Evolutionary conservation across 2,329 filamentous ascomycete species (phyloP), one percentile per base, ranked within the genome.

Genomic region (Paecilomyces variotii): DNA sequence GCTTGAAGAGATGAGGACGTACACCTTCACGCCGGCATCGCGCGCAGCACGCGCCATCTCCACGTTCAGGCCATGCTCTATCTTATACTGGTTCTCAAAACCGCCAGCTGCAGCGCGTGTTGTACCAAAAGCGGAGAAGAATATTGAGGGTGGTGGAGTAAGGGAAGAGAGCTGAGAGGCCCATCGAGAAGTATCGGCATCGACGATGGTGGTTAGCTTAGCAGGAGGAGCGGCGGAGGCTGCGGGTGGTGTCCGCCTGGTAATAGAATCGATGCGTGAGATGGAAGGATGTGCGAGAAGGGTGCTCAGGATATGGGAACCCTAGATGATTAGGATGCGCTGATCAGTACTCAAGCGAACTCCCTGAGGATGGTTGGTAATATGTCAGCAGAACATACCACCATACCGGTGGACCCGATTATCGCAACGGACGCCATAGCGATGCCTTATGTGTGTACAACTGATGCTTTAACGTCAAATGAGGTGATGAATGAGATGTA

Each of bases 51-150:
- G 82, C 2, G 90, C 91, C 26, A 96, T 80, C 63, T 87, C 86
- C 54, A 95, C 74, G 74, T 96, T 96, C 52, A 96, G 80, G 69
- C 94, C 91, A 70, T 91, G 84, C 76, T 97, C 93, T 63, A 97
- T 89, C 70, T 89, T 89, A 77, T 90, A 88, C 76, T 97, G 93
- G 61, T 87, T 85, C 28, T 85, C 87, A 63, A 96, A 77, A 59
- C 88, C 81, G 61, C 92, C 92, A 0, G 91, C 91, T 11, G 81
- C 80, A 0, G 79, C 87, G 54, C 86, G 84, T 0, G 92, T 97
- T 2, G 91, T 96, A 59, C 87, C 93, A 0, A 97, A 82, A 1
- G 84, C 84, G 1, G 89, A 91, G 76, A 93, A 85, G 76, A 94
- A 87, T 63, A 88, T 78, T 0, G 78, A 71, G 0, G 89, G 86